These are phyloP conservation scores for Hypholoma sublateritium DNA, from an alignment of 768 basidiomycete species.

Conservation along the genomic window DNA sequence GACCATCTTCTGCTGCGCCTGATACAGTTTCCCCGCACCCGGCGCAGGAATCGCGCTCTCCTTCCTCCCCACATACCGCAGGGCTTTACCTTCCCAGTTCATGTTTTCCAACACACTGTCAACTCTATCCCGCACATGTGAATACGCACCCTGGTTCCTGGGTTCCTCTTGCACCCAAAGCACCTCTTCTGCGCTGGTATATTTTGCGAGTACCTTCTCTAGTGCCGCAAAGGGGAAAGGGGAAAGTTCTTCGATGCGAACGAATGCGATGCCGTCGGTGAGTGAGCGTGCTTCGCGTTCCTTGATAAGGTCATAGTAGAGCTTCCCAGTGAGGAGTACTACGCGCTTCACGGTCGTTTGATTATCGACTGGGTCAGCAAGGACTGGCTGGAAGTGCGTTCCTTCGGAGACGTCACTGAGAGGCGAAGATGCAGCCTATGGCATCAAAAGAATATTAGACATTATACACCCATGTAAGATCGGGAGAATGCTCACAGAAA, in stretches of 20 bases:
- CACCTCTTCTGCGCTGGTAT: constrained; percentile 40
- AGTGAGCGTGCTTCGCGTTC: constrained; percentile 55
- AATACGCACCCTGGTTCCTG: constrained; percentile 81
- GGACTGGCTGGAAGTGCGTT: constrained; percentile 66
- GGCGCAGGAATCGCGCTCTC: constrained; percentile 78
- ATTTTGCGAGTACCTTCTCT: constrained; percentile 42
- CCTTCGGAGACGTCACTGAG: constrained; percentile 60
- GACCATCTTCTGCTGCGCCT: constrained; percentile 60
- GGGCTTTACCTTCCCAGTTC: constrained; percentile 24
- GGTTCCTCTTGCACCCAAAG: constrained; percentile 88
- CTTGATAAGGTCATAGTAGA: constrained; percentile 85
- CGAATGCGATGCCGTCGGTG: constrained; percentile 56
- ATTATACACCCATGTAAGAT: neutral
- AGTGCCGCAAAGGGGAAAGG: constrained; percentile 81
- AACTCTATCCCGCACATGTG: constrained; percentile 63
- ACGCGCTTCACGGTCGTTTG: constrained; percentile 52
- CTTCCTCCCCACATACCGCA: constrained; percentile 65
- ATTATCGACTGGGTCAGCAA: constrained; percentile 48
- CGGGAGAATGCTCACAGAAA: constrained; percentile 56
- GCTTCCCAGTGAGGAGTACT: constrained; percentile 78
- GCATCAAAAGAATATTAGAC: neutral
- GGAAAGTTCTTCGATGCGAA: constrained; percentile 82
- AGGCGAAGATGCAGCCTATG: constrained; percentile 71
- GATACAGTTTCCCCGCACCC: constrained; percentile 71
- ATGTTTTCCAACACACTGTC: constrained; percentile 45